Evolutionary conservation across 2,329 filamentous ascomycete genomes (phyloP), one percentile per base, ranked within the genome.

Genomic region (Penicillium concentricum): DNA sequence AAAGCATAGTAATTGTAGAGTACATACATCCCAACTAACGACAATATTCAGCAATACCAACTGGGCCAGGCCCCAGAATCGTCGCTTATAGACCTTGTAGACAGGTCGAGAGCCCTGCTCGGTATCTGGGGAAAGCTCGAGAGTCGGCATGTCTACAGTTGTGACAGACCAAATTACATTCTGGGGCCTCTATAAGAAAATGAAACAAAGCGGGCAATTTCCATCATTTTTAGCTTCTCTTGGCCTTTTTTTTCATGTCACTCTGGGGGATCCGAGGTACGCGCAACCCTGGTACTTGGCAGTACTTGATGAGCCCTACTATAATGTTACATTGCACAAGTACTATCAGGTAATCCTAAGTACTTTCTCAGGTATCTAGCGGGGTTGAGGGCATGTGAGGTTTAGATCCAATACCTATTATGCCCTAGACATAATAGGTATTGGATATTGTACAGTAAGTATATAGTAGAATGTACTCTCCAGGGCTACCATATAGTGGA

Each of bases 21-120:
- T 32, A 58, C 91, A 81, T 82, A 94, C 91, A 84, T 95, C 91
- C 93, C 93, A 97, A 69, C 90, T 95, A 41, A 96, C 88, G 59
- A 97, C 85, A 54, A 97, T 88, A 72, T 97, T 99, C 76, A 97
- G 80, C 67, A 97, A 76, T 7, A 92, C 88, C 69, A 97, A 77
- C 74, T 96, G 90, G 22, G 84, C 77, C 50, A 99, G 79, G 0
- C 94, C 94, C 72, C 96, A 90, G 87, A 91, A 99, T 43, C 94
- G 84, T 69, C 91, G 84, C 76, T 89, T 93, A 72, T 97, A 97
- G 22, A 89, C 83, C 61, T 74, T 79, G 66, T 80, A 84, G 53
- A 63, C 65, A 32, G 64, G 64, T 56, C 61, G 61, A 22, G 66
- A 58, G 42, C 63, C 55, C 22, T 62, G 51, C 20, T 56, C 43